Conservation (phyloP, 805 yeast species). For the Sungouiozyma intestinalis region DNA sequence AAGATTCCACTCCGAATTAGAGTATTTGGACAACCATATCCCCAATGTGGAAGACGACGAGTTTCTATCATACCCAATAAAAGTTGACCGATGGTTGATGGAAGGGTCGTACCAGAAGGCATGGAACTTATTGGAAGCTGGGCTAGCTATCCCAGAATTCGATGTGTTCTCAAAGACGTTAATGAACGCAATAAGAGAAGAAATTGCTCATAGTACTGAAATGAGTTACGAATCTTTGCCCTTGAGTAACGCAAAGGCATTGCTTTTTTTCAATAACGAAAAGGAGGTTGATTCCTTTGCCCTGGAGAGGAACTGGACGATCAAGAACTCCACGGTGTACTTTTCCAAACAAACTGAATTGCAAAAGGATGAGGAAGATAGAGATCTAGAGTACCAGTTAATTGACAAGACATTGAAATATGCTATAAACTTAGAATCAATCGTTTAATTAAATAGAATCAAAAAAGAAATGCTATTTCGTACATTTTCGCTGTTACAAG, state of each 20-base stretch:
- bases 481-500: no score
- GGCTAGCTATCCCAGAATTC: slow-evolving; percentile 53
- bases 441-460: no score
- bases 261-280: slow-evolving; percentile 60
- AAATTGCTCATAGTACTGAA: slow-evolving; percentile 77
- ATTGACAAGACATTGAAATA: slow-evolving; percentile 70
- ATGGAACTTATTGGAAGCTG: slow-evolving; percentile 52
- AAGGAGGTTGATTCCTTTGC: slow-evolving; percentile 45
- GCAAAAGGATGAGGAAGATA: slow-evolving; percentile 25
- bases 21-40: slow-evolving; percentile 44
- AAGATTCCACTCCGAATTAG: slow-evolving; percentile 83
- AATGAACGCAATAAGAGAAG: slow-evolving; percentile 69
- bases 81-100: slow-evolving; percentile 86
- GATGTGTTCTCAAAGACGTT: slow-evolving; percentile 66
- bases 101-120: slow-evolving; percentile 94
- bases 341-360: slow-evolving; percentile 33
- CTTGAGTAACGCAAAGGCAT: slow-evolving; percentile 67
- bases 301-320: slow-evolving; percentile 45
- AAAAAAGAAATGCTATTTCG: no score
- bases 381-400: slow-evolving; percentile 16
- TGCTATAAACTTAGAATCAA: slow-evolving; percentile 87
- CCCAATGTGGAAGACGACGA: slow-evolving; percentile 50
- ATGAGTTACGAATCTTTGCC: slow-evolving; percentile 70
- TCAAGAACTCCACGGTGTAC: slow-evolving; percentile 40
- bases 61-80: slow-evolving; percentile 73